A percentile compares a stretch with the other conserved stretches of the same genome.
These are phyloP conservation scores for Kodamaea ohmeri DNA, from an alignment of 1,139 yeast species.

Conservation along the genomic window DNA sequence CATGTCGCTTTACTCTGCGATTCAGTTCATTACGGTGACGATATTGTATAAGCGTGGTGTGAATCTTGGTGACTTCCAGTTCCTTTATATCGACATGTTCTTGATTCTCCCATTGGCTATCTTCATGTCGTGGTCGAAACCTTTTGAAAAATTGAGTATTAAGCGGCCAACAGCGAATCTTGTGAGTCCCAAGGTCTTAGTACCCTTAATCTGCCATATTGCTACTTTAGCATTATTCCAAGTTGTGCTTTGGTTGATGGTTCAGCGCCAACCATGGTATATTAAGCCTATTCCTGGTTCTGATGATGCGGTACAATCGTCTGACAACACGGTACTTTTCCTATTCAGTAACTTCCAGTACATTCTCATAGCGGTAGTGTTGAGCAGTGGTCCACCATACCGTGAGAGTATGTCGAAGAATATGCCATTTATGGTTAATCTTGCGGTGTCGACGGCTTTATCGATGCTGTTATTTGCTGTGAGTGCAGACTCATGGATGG, in stretches of 20 bases:
- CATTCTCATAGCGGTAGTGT: slow-evolving; percentile 73
- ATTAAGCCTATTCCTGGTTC: slow-evolving; percentile 78
- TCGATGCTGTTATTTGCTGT: slow-evolving; percentile 52
- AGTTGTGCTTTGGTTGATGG: slow-evolving; percentile 59
- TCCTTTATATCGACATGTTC: slow-evolving; percentile 85
- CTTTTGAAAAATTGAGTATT: slow-evolving; percentile 55
- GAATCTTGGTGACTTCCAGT: slow-evolving; percentile 96
- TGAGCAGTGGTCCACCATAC: slow-evolving; percentile 95
- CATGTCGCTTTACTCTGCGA: slow-evolving; percentile 96
- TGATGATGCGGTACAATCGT: slow-evolving; percentile 78
- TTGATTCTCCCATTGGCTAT: slow-evolving; percentile 91
- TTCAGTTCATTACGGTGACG: slow-evolving; percentile 86
- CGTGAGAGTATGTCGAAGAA: slow-evolving; percentile 73
- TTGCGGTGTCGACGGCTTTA: slow-evolving; percentile 45
- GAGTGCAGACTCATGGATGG: slow-evolving; percentile 51
- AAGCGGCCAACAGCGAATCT: slow-evolving; percentile 93
- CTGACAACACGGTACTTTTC: slow-evolving; percentile 87
- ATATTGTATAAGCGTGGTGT: slow-evolving; percentile 85
- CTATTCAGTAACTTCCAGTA: slow-evolving; percentile 85
- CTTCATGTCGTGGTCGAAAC: slow-evolving; percentile 96
- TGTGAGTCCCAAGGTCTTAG: slow-evolving; percentile 81
- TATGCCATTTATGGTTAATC: slow-evolving; percentile 65
- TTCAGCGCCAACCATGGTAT: slow-evolving; percentile 70
- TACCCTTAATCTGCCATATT: slow-evolving; percentile 78
- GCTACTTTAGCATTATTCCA: slow-evolving; percentile 62